Percentiles rank a stretch among this genome's conserved stretches.
These are phyloP conservation scores for Pythium chondricola DNA, from an alignment of 352 stramenopile species.

Conservation along the genomic window DNA sequence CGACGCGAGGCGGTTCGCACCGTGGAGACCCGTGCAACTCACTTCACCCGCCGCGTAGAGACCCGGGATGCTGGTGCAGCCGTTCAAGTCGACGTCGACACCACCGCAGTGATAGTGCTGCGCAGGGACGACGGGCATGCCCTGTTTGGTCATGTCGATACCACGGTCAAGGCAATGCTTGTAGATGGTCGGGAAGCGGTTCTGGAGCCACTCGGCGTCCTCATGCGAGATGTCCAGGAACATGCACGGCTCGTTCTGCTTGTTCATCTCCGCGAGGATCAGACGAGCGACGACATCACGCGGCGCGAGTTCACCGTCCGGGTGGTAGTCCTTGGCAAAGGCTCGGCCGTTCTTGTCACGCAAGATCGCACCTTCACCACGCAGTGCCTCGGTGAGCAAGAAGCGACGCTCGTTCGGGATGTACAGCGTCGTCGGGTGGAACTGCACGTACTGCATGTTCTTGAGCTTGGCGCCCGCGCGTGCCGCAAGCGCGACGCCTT, in stretches of 20 bases:
- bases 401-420: constrained; percentile 88
- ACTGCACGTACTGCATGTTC: constrained; percentile 96
- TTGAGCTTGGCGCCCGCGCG: constrained; percentile 66
- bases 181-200: constrained; percentile 86
- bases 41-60: constrained; percentile 92
- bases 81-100: constrained; percentile 85
- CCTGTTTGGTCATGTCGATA: constrained; percentile 89
- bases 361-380: constrained; percentile 90
- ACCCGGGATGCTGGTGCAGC: constrained; percentile 67
- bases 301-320: constrained; percentile 88
- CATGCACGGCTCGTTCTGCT: constrained; percentile 77
- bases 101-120: constrained; percentile 95
- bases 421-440: constrained; percentile 94
- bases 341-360: constrained; percentile 62
- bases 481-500: constrained; percentile 73
- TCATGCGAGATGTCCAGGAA: constrained; percentile 92
- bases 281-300: constrained; percentile 91
- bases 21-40: constrained; percentile 92
- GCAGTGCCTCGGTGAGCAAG: constrained; percentile 90
- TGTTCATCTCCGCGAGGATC: constrained; percentile 89
- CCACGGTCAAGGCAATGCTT: constrained; percentile 67
- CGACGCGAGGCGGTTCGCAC: constrained; percentile 91
- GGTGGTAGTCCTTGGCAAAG: constrained; percentile 92
- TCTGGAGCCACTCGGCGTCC: constrained; percentile 75
- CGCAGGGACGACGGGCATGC: constrained; percentile 88